These are phyloP conservation scores for Monosporascus sp. DNA, from an alignment of 2,329 filamentous ascomycete genomes.

Conservation along the genomic window DNA sequence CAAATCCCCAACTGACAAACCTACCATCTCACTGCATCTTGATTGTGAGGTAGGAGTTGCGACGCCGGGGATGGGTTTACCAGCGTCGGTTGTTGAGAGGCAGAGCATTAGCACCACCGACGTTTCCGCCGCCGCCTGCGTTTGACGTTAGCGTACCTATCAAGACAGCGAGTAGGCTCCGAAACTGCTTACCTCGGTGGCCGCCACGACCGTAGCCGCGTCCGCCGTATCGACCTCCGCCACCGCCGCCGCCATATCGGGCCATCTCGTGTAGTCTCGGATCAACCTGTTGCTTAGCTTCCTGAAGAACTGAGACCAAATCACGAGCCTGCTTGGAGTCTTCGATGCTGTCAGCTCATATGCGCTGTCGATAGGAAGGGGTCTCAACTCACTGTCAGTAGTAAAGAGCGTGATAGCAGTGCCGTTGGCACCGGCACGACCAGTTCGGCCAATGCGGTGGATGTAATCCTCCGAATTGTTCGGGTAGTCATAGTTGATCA, in stretches of 20 bases:
- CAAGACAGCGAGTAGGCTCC: background rate
- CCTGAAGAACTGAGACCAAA: constrained; percentile 83
- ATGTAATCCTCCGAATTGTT: constrained; percentile 99
- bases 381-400: constrained; percentile 80
- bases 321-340: constrained; percentile 95
- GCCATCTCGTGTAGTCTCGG: constrained; percentile 94
- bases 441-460: constrained; percentile 92
- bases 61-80: constrained; percentile 14
- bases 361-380: background rate
- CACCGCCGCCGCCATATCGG: constrained; percentile 81
- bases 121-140: constrained; percentile 29
- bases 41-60: constrained; percentile 2
- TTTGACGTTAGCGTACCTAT: constrained; percentile 4
- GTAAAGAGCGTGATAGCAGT: constrained; percentile 98
- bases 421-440: constrained; percentile 88
- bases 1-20: constrained; percentile 8
- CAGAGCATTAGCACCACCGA: constrained; percentile 37
- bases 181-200: constrained; percentile 29
- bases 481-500: constrained; percentile 99
- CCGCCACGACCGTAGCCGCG: constrained; percentile 63
- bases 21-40: constrained; percentile 6
- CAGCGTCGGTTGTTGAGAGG: constrained; percentile 29
- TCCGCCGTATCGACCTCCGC: constrained; percentile 65
- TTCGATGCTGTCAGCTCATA: constrained; percentile 37
- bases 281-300: constrained; percentile 98